Conservation (phyloP, 2,329 filamentous ascomycete species). For the Cytospora piceae region DNA sequence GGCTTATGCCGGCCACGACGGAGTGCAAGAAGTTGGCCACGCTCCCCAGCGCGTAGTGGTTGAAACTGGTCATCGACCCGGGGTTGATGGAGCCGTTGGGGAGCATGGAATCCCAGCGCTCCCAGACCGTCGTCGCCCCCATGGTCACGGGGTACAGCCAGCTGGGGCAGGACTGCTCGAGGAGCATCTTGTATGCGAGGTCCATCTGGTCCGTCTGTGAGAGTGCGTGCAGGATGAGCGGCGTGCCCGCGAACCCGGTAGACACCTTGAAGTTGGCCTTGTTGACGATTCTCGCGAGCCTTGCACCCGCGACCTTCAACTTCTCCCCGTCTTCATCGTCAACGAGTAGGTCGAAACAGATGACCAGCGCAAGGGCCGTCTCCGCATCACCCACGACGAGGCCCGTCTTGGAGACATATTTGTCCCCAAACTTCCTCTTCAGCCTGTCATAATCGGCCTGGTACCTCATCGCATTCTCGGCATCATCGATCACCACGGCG, state of each 20-base stretch:
- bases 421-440: slow-evolving; percentile 35
- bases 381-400: slow-evolving; percentile 36
- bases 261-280: slow-evolving; percentile 18
- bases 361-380: slow-evolving; percentile 36
- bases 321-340: slow-evolving; percentile 6
- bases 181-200: slow-evolving; percentile 52
- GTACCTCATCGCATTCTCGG: slow-evolving; percentile 33
- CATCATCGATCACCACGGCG: slow-evolving; percentile 33
- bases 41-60: slow-evolving; percentile 47
- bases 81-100: slow-evolving; percentile 44
- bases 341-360: slow-evolving; percentile 34
- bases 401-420: slow-evolving; percentile 35
- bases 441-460: slow-evolving; percentile 31
- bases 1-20: slow-evolving; percentile 39
- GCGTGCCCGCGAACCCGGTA: slow-evolving; percentile 31
- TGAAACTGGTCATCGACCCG: slow-evolving; percentile 46
- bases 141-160: slow-evolving; percentile 46
- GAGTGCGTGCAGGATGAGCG: slow-evolving; percentile 28
- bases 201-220: slow-evolving; percentile 36
- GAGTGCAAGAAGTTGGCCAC: slow-evolving; percentile 45
- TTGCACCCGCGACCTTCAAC: slow-evolving; percentile 17
- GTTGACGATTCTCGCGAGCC: slow-evolving; percentile 29
- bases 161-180: slow-evolving; percentile 45
- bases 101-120: slow-evolving; percentile 47
- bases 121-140: slow-evolving; percentile 47